A percentile compares a stretch with the other conserved stretches of the same genome.
Conservation (phyloP, 352 stramenopile species). For the Phytophthora litchii region DNA sequence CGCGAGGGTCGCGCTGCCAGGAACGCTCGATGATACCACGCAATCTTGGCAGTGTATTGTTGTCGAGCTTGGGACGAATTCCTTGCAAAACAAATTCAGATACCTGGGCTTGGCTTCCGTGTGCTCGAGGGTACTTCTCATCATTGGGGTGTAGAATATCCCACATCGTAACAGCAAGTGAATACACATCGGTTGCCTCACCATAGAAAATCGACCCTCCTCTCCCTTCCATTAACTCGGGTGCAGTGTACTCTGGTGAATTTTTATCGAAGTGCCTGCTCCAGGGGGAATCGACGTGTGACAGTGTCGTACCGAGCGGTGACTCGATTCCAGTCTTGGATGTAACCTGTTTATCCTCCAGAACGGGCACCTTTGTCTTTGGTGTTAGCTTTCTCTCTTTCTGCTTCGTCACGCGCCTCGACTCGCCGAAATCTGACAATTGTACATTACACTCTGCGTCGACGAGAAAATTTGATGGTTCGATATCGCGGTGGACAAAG, state of each 20-base stretch:
- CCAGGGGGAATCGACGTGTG: constrained; percentile 16
- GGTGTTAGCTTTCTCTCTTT: constrained; percentile 1
- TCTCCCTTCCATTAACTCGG: constrained; percentile 55
- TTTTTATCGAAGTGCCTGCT: constrained; percentile 17
- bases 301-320: constrained; percentile 13
- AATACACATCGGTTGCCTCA: constrained; percentile 61
- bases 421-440: constrained; percentile 49
- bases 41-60: constrained; percentile 15
- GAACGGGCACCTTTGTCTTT: constrained; percentile 11
- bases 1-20: constrained; percentile 36
- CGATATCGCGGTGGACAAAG: constrained; percentile 54
- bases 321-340: constrained; percentile 9
- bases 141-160: constrained; percentile 51
- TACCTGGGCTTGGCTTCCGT: constrained; percentile 41
- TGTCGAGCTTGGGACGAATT: constrained; percentile 39
- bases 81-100: constrained; percentile 50
- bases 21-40: constrained; percentile 34
- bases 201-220: constrained; percentile 33
- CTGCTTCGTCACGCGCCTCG: constrained; percentile 23
- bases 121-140: constrained; percentile 43
- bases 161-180: constrained; percentile 67
- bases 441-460: constrained; percentile 43
- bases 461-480: constrained; percentile 52
- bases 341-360: constrained; percentile 12
- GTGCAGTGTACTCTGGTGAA: constrained; percentile 63